Base-by-base conservation (phyloP, 306 rosid genomes). In the Herpetospermum pedunculosum region DNA sequence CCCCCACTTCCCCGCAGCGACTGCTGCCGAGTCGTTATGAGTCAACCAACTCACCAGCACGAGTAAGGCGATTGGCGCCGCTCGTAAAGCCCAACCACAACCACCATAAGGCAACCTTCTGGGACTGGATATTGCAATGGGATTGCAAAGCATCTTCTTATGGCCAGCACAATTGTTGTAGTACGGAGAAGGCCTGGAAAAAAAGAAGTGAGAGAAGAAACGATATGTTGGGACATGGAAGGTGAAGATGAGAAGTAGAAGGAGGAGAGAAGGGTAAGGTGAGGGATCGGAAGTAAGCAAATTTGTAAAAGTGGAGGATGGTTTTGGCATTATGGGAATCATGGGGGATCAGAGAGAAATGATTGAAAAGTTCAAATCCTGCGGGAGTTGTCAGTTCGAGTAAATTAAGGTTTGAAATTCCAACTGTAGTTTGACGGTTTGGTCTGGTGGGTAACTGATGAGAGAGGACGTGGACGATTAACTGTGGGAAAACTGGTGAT, bases 361-460 rank as follows among this genome's bases (percentile, higher is more conserved):
- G 30, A 3, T n/a, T 67, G 18, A 68, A 6, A 40, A 68, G 21
- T 40, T 68, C 2, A 43, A 68, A 13, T 68, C 8, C n/a, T 65
- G 16, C 7, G 35, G 29, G 12, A 63, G 15, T 13, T 65, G 50
- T 16, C 18, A 15, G 41, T n/a, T 62, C 35, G 70, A 12, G 46
- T 34, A 35, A 64, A 38, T 38, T 38, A 64, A 38, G 72, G 53
- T 41, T 41, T 67, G 34, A 67, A 67, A 41, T 67, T 41, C 35
- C 29, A 67, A 68, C 73, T 23, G 73, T 41, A 41, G 2, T 43
- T 65, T 68, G 73, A 67, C 72, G 52, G 72, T 65, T 63, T 60
- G 38, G 5, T 60, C 15, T 59, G 40, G 67, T 59, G 41, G 67
- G 23, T 15, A 58, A 30, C 41, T 59, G 67, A 29, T 30, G 12